Conservation (phyloP, 768 basidiomycete genomes). For the Hirschioporus abietinus region DNA sequence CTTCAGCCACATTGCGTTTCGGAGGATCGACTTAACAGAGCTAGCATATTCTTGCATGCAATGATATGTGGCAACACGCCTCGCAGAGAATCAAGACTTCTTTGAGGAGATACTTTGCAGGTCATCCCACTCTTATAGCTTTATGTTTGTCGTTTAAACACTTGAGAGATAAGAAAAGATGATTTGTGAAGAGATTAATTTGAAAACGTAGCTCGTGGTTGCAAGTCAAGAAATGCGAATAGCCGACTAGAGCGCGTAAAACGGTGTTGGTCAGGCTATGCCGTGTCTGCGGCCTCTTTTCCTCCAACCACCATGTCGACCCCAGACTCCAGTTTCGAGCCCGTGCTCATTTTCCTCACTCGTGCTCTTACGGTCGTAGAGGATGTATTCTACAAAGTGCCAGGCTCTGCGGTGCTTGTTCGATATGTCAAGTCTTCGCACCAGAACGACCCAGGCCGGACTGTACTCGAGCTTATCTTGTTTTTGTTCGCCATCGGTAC, state of each 20-base stretch:
- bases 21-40: not conserved
- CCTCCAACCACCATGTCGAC: slow-evolving; percentile 28
- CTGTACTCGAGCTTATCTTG: slow-evolving; percentile 84
- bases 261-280: no score
- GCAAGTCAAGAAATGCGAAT: no score
- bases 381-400: slow-evolving; percentile 65
- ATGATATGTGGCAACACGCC: not conserved
- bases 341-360: slow-evolving; percentile 62
- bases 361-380: slow-evolving; percentile 55
- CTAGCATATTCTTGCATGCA: not conserved
- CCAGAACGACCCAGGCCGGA: slow-evolving; percentile 92
- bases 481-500: slow-evolving; percentile 86
- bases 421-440: slow-evolving; percentile 95
- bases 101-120: not conserved
- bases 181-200: no score
- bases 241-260: no score
- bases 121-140: not conserved
- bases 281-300: not conserved
- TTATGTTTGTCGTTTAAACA: not conserved
- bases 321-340: slow-evolving; percentile 34
- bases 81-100: not conserved
- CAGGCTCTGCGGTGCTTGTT: slow-evolving; percentile 77
- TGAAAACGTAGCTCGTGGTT: not conserved
- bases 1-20: not conserved
- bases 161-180: no score